Conservation (phyloP, 371 early-diverging fungal species). For the Neoconidiobolus thromboides region DNA sequence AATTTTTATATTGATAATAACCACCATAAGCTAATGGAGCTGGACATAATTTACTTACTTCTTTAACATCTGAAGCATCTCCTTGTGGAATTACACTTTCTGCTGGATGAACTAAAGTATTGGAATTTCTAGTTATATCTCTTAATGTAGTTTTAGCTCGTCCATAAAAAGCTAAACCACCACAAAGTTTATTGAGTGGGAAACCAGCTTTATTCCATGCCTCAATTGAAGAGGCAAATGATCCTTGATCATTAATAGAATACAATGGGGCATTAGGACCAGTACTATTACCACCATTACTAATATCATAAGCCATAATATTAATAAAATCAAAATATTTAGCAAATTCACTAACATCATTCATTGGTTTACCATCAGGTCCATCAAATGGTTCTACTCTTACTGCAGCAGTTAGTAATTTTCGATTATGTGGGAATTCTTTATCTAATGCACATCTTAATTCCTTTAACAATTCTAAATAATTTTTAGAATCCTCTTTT, state of each 20-base stretch:
- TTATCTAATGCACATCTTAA: slow-evolving; percentile 31
- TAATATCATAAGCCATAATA: slow-evolving; percentile 33
- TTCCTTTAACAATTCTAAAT: slow-evolving; percentile 32
- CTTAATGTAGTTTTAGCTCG: slow-evolving; percentile 25
- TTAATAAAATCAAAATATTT: slow-evolving; percentile 35
- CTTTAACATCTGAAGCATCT: neutral
- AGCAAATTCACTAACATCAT: slow-evolving; percentile 34
- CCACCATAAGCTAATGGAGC: no score
- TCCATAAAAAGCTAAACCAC: slow-evolving; percentile 49
- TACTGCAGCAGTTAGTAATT: slow-evolving; percentile 48
- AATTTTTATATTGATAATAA: neutral
- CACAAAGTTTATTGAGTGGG: neutral
- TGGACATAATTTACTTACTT: neutral
- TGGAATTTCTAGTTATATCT: slow-evolving; percentile 14
- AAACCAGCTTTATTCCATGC: neutral
- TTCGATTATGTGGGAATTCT: slow-evolving; percentile 38
- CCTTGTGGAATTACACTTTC: neutral
- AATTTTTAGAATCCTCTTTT: slow-evolving; percentile 25
- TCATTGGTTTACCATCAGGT: slow-evolving; percentile 22
- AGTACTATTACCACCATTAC: slow-evolving; percentile 21
- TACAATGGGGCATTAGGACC: slow-evolving; percentile 46
- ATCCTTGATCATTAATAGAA: slow-evolving; percentile 13
- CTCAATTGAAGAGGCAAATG: slow-evolving; percentile 4
- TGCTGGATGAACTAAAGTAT: neutral
- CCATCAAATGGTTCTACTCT: slow-evolving; percentile 36